These are phyloP conservation scores for Cyberlindnera lachancei DNA, from an alignment of 805 yeast genomes.

Conservation along the genomic window DNA sequence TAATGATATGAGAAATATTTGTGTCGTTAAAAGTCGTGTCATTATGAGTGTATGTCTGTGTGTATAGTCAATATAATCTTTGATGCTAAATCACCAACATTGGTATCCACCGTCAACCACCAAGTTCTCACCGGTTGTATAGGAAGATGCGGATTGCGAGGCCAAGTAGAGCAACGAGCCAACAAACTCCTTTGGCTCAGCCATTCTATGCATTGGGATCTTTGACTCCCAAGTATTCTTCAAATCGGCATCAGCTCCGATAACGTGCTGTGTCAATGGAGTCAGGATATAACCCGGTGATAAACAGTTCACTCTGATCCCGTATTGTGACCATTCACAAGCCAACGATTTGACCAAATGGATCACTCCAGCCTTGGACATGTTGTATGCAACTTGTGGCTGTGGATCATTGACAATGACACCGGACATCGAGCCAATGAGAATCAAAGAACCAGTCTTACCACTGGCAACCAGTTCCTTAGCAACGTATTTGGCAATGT, in stretches of 20 bases:
- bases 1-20: no score
- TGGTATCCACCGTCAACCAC: constrained; percentile 85
- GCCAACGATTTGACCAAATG: constrained; percentile 72
- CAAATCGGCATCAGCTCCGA: constrained; percentile 49
- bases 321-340: constrained; percentile 74
- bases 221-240: constrained; percentile 66
- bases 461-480: constrained; percentile 51
- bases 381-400: constrained; percentile 74
- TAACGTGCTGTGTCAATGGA: constrained; percentile 67
- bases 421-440: constrained; percentile 78
- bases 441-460: constrained; percentile 52
- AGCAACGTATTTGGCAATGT: constrained; percentile 69
- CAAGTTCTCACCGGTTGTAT: constrained; percentile 79
- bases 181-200: constrained; percentile 76
- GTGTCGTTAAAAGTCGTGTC: no score
- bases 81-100: constrained; percentile 66
- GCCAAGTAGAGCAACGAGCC: constrained; percentile 73
- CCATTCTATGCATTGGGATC: constrained; percentile 76
- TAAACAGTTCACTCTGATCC: constrained; percentile 68
- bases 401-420: constrained; percentile 73
- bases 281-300: constrained; percentile 80
- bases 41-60: neutral
- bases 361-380: constrained; percentile 82
- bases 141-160: constrained; percentile 59
- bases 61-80: no score